Evolutionary conservation across 2,329 filamentous ascomycete genomes (phyloP), one percentile per base, ranked within the genome.

Genomic region (Stemphylium beticola): DNA sequence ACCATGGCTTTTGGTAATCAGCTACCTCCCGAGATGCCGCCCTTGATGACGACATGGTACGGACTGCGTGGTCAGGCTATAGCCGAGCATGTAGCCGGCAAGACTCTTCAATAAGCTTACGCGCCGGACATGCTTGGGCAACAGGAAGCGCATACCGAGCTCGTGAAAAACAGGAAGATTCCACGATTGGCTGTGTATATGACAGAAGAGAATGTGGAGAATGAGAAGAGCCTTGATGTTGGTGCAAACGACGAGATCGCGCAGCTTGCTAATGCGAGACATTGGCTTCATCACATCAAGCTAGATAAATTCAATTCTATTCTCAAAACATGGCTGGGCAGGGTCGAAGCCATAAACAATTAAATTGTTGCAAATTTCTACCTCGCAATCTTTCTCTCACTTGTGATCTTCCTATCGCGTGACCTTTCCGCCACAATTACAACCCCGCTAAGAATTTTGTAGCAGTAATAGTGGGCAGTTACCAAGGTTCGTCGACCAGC

Each of bases 1-100:
- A 22, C 22, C 50, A 14, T 43, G 38, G 38, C 40, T 4, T 60
- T 45, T 42, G 45, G 49, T 1, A 49, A 43, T 29, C 48, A 22
- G 34, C 22, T 48, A 15, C 36, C 37, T n/a, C 51, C 46, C 0
- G 40, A 20, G 11, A 50, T 49, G 18, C 60, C 60, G 7, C 41
- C 43, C 15, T 64, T 59, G 59, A 57, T 61, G 54, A 64, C 53
- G 44, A 55, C 52, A 14, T 66, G 57, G 64, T 58, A 58, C 40
- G 22, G 4, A 22, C 40, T 59, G 9, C 55, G 60, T 4, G 22
- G 51, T 2, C 24, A 45, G 34, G 60, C 55, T 7, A 61, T 49
- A 15, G 32, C 56, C 3, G 26, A 37, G 36, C 46, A 61, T 37
- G 61, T 61, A 2, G 47, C 60, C 10, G 12, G 22, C 8, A 36